Conservation (phyloP, 176 grass and related monocot genomes). For the Dactylis glomerata region DNA sequence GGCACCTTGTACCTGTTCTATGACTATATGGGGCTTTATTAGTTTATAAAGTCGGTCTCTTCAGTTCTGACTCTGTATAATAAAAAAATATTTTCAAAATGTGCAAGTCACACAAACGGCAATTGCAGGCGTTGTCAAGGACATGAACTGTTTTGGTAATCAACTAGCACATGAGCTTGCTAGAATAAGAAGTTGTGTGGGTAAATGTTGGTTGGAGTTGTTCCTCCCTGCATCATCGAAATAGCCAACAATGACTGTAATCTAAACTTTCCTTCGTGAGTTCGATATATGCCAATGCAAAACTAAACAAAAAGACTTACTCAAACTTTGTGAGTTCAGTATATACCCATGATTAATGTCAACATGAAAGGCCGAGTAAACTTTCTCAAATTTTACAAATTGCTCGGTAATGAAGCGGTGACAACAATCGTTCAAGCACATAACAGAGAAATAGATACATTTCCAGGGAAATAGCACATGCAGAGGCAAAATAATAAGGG, state of each 20-base stretch:
- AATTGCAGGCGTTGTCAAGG: background rate
- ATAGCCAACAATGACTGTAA: background rate
- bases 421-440: background rate
- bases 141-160: background rate
- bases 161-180: background rate
- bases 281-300: background rate
- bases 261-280: background rate
- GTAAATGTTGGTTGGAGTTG: background rate
- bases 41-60: too few relatives aligned
- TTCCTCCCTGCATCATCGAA: background rate
- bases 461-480: background rate
- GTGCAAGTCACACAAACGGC: too few relatives aligned
- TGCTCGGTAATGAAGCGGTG: background rate
- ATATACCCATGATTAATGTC: background rate
- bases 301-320: background rate
- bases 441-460: background rate
- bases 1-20: background rate
- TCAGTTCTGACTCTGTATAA: too few relatives aligned
- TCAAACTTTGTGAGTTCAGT: too few relatives aligned
- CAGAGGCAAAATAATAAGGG: background rate
- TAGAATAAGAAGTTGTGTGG: background rate
- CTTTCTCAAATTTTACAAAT: background rate
- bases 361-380: background rate
- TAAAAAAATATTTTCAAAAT: too few relatives aligned
- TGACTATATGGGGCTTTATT: background rate